phyloP scores from a whole-genome alignment of 140 eudicot species.

The Bidens hawaiensis region DNA sequence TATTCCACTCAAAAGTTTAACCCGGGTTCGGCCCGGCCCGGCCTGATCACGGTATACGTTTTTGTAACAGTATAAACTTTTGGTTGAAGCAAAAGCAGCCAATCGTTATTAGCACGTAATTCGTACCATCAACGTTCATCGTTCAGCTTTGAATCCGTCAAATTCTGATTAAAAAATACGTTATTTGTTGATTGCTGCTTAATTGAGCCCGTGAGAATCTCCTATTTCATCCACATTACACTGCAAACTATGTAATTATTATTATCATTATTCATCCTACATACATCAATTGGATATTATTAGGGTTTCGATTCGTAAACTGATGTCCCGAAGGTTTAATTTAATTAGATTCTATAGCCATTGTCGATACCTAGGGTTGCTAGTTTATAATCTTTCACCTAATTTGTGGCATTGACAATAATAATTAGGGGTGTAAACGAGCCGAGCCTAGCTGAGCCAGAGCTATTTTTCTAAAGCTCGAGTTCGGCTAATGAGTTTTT shows the following conservation, averaged over 20 bases:
- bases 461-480: too few relatives aligned
- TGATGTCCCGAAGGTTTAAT: conserved; percentile 12
- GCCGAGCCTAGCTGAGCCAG: too few relatives aligned
- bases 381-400: not conserved
- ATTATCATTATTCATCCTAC: not conserved
- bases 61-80: not conserved
- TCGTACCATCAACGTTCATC: conserved; percentile 23
- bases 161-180: not conserved
- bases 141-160: conserved; percentile 27
- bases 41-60: not conserved
- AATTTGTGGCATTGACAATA: too few relatives aligned
- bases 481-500: too few relatives aligned
- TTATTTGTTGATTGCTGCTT: conserved; percentile 31
- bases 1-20: too few relatives aligned
- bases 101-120: conserved; percentile 8
- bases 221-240: conserved; percentile 24
- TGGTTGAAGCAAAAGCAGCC: not conserved
- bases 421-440: too few relatives aligned
- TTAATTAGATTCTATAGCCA: conserved; percentile 16
- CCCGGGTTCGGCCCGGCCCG: too few relatives aligned
- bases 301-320: conserved; percentile 1
- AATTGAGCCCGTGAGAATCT: conserved; percentile 30
- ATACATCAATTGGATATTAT: not conserved
- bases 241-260: conserved; percentile 7
- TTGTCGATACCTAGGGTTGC: conserved; percentile 4